phyloP scores from a whole-genome alignment of 2,329 filamentous ascomycete genomes.

The Venturia carpophila region DNA sequence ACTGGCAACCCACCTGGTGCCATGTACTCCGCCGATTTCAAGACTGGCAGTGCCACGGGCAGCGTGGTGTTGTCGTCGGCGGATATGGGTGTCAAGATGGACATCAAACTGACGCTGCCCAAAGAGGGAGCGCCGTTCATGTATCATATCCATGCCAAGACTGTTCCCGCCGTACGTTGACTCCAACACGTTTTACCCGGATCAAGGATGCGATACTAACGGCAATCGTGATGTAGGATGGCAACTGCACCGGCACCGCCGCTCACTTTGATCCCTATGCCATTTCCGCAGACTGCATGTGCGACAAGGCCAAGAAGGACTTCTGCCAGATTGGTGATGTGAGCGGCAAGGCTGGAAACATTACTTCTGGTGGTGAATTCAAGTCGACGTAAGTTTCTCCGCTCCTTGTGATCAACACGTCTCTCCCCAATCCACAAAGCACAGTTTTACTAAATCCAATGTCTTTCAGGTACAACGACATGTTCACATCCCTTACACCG shows the following conservation, averaged over 20 bases:
- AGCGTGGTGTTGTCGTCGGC: background rate
- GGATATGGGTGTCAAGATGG: conserved; percentile 31
- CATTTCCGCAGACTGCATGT: conserved; percentile 15
- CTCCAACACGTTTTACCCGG: too few species aligned
- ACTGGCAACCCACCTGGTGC: conserved; percentile 33
- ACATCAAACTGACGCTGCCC: conserved; percentile 36
- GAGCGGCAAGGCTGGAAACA: conserved; percentile 18
- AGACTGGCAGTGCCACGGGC: background rate
- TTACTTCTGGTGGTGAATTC: conserved; percentile 9
- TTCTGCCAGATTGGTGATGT: conserved; percentile 20
- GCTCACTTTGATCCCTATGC: conserved; percentile 18
- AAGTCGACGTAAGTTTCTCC: background rate
- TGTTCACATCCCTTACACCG: background rate
- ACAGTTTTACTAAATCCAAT: background rate
- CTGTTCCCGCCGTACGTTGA: conserved; percentile 11
- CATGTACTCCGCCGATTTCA: conserved; percentile 28
- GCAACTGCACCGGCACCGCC: conserved; percentile 16
- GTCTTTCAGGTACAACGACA: conserved; percentile 5
- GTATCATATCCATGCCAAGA: conserved; percentile 19
- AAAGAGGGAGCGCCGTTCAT: conserved; percentile 28
- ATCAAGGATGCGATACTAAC: background rate
- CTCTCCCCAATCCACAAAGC: background rate
- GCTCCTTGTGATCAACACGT: background rate
- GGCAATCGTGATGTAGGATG: background rate
- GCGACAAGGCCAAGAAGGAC: conserved; percentile 11